Conservation (phyloP, 352 stramenopile species). For the Pythium pectinolyticum region DNA sequence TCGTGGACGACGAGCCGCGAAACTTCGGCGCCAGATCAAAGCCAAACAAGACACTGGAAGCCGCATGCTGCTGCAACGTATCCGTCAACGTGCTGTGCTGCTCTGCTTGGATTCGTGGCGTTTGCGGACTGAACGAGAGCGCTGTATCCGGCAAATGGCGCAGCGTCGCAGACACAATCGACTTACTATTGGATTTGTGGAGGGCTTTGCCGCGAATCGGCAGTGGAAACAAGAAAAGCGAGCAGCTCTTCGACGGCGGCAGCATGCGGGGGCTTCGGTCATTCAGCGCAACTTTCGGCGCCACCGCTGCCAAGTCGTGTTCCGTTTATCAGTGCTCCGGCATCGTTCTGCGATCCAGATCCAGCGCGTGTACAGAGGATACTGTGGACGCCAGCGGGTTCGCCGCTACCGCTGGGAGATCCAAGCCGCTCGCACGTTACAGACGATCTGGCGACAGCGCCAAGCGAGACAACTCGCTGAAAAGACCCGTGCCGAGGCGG, state of each 20-base stretch:
- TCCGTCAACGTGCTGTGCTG: constrained; percentile 27
- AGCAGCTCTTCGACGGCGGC: constrained; percentile 30
- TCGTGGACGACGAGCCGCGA: constrained; percentile 25
- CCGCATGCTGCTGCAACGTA: constrained; percentile 34
- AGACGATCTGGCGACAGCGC: constrained; percentile 57
- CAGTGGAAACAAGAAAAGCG: constrained; percentile 40
- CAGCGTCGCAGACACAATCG: constrained; percentile 11
- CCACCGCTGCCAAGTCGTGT: constrained; percentile 50
- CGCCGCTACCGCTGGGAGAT: constrained; percentile 42
- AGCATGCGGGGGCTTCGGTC: constrained; percentile 40
- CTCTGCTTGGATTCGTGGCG: constrained; percentile 38
- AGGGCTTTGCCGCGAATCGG: constrained; percentile 29
- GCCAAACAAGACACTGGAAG: constrained; percentile 33
- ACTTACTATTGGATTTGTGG: constrained; percentile 12
- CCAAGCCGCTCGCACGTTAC: constrained; percentile 41
- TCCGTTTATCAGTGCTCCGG: constrained; percentile 32
- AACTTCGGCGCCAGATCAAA: constrained; percentile 29
- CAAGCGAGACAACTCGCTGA: constrained; percentile 41
- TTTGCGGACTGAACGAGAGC: constrained; percentile 22
- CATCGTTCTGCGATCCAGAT: constrained; percentile 57
- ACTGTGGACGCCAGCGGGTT: constrained; percentile 37
- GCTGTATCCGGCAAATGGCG: constrained; percentile 40
- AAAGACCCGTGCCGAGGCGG: constrained; percentile 46
- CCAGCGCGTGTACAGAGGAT: constrained; percentile 59
- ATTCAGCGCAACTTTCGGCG: constrained; percentile 77